Evolutionary conservation across 495 filamentous ascomycete species (phyloP).

Genomic region (Tuber magnatum): DNA sequence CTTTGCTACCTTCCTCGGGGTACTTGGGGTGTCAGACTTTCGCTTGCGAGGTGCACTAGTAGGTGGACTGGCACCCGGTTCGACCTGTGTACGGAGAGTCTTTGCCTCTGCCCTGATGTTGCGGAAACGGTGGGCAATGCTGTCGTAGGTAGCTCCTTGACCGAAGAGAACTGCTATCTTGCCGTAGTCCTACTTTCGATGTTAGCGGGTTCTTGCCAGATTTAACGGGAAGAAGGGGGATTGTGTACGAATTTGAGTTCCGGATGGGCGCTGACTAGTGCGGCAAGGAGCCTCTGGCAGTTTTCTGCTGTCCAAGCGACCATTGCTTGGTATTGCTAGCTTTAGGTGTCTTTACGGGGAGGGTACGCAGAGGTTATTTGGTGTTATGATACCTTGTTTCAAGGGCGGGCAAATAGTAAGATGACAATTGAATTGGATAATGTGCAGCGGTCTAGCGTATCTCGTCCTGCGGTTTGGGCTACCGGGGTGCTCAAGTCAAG

Average conservation of each 20-base stretch:
- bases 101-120: conserved; percentile 31
- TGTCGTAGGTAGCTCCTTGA: conserved; percentile 37
- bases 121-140: conserved; percentile 30
- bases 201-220: background rate
- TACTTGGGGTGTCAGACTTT: conserved; percentile 20
- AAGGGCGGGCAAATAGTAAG: background rate
- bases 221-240: background rate
- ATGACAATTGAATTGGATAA: background rate
- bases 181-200: conserved; percentile 24
- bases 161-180: conserved; percentile 35
- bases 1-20: conserved; percentile 18
- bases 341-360: conserved; percentile 11
- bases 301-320: conserved; percentile 33
- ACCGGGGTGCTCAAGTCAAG: background rate
- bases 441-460: background rate
- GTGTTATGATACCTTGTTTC: background rate
- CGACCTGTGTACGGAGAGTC: conserved; percentile 17
- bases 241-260: conserved; percentile 34
- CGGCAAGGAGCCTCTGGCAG: conserved; percentile 35
- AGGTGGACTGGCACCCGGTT: conserved; percentile 26
- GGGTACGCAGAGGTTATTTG: background rate
- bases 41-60: conserved; percentile 27
- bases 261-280: conserved; percentile 35
- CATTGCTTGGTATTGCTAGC: conserved; percentile 6
- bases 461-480: background rate